These are phyloP conservation scores for Penicillium goetzii DNA, from an alignment of 495 filamentous ascomycete genomes.

Conservation along the genomic window DNA sequence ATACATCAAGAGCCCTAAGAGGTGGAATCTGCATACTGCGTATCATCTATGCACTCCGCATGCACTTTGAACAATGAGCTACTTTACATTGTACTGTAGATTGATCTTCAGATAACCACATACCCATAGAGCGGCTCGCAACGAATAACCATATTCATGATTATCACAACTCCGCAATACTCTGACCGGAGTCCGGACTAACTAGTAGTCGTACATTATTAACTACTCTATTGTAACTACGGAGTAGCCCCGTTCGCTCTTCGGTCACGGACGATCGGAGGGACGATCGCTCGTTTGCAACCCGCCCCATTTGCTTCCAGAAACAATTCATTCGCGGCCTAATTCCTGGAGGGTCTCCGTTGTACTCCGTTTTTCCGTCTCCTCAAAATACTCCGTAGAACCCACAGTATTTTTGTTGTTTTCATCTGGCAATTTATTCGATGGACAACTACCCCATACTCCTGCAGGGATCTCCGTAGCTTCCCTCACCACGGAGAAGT, in stretches of 20 bases:
- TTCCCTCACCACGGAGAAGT: neutral
- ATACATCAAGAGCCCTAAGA: neutral
- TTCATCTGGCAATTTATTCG: neutral
- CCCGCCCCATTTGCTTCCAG: constrained; percentile 14
- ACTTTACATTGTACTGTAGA: neutral
- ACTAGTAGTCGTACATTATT: too few species aligned
- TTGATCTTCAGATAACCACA: neutral
- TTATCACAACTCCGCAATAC: neutral
- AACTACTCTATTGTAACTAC: too few species aligned
- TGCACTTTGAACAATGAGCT: neutral
- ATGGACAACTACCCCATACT: neutral
- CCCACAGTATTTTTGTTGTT: neutral
- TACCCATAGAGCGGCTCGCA: neutral
- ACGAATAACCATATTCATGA: neutral
- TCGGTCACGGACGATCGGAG: constrained; percentile 17
- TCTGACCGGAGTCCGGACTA: neutral
- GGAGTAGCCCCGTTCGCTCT: neutral
- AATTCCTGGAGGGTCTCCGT: neutral
- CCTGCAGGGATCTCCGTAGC: constrained; percentile 5
- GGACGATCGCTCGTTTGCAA: neutral
- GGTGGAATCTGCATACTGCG: neutral
- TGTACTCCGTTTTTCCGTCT: neutral
- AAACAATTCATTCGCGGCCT: constrained; percentile 6
- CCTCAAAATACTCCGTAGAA: neutral
- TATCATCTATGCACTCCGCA: neutral